Evolutionary conservation across 768 basidiomycete species (phyloP).

Genomic region (Tricholoma saponaceum): DNA sequence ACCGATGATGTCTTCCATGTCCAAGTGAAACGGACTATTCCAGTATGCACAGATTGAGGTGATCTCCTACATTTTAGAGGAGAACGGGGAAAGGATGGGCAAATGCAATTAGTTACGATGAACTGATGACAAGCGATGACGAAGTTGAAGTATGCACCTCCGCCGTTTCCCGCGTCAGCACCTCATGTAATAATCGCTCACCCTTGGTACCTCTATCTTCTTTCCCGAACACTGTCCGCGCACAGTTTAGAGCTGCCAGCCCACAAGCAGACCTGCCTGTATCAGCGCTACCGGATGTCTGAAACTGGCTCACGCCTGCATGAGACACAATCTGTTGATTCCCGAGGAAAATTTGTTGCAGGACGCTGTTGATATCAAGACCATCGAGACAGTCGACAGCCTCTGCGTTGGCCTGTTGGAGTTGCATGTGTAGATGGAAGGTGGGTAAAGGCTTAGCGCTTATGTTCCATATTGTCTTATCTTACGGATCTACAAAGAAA

Average conservation of each 20-base stretch:
- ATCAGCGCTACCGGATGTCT: slow-evolving; percentile 26
- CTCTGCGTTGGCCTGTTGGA: background rate
- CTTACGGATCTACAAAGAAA: too few species aligned
- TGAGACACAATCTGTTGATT: slow-evolving; percentile 40
- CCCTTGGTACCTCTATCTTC: slow-evolving; percentile 27
- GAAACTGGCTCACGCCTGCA: slow-evolving; percentile 54
- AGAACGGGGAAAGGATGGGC: background rate
- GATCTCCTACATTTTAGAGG: slow-evolving; percentile 52
- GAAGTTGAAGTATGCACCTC: slow-evolving; percentile 25
- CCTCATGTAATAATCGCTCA: slow-evolving; percentile 24
- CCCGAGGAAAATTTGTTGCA: slow-evolving; percentile 10
- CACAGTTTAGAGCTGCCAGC: slow-evolving; percentile 64
- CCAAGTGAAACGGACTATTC: slow-evolving; percentile 49
- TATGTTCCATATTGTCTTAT: too few species aligned
- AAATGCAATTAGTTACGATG: background rate
- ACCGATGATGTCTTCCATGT: slow-evolving; percentile 48
- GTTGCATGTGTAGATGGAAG: background rate
- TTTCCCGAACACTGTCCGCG: slow-evolving; percentile 41
- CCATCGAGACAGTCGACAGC: background rate
- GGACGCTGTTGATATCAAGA: background rate
- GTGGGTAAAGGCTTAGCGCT: background rate
- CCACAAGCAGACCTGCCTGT: slow-evolving; percentile 52
- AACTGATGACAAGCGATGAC: background rate
- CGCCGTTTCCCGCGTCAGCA: slow-evolving; percentile 28
- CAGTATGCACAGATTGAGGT: slow-evolving; percentile 54